Percentiles rank a stretch among this genome's conserved stretches.
Conservation (phyloP, 768 basidiomycete genomes). For the Trichaptum fuscoviolaceum region DNA sequence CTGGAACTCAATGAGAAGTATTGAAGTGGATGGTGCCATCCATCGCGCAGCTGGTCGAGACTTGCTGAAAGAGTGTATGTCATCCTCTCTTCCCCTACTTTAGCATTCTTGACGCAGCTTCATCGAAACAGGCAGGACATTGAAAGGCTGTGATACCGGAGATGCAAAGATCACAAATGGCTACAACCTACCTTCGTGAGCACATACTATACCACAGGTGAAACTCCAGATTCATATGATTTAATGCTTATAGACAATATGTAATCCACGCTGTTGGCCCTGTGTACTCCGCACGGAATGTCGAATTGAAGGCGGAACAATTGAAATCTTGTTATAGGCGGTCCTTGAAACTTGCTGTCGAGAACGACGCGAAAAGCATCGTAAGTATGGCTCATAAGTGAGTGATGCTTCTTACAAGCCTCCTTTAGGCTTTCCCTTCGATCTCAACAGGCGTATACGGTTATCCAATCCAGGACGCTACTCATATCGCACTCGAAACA, state of each 20-base stretch:
- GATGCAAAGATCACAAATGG: conserved; percentile 76
- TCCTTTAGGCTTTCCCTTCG: conserved; percentile 65
- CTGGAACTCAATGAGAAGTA: conserved; percentile 3
- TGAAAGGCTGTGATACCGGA: conserved; percentile 68
- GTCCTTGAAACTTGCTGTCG: conserved; percentile 56
- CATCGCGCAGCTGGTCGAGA: conserved; percentile 67
- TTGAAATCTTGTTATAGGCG: conserved; percentile 65
- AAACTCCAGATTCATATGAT: background rate
- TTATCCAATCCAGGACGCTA: conserved; percentile 71
- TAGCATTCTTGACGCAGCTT: background rate
- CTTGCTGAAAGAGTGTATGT: conserved; percentile 61
- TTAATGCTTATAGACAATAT: conserved; percentile 41
- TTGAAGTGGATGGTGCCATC: conserved; percentile 75
- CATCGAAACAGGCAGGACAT: conserved; percentile 42
- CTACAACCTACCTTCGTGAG: conserved; percentile 72
- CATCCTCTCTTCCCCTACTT: background rate
- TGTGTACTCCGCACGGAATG: conserved; percentile 41
- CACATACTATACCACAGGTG: conserved; percentile 13
- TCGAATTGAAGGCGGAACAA: conserved; percentile 42
- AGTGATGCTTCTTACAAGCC: background rate
- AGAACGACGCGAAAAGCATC: conserved; percentile 56
- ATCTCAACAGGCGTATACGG: conserved; percentile 78
- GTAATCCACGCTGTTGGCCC: conserved; percentile 85
- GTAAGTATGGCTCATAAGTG: conserved; percentile 28
- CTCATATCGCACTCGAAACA: conserved; percentile 59